Percentiles rank a stretch among this genome's conserved stretches.
phyloP scores from a whole-genome alignment of 108 stramenopile genomes.

The Nitzschia putrida region DNA sequence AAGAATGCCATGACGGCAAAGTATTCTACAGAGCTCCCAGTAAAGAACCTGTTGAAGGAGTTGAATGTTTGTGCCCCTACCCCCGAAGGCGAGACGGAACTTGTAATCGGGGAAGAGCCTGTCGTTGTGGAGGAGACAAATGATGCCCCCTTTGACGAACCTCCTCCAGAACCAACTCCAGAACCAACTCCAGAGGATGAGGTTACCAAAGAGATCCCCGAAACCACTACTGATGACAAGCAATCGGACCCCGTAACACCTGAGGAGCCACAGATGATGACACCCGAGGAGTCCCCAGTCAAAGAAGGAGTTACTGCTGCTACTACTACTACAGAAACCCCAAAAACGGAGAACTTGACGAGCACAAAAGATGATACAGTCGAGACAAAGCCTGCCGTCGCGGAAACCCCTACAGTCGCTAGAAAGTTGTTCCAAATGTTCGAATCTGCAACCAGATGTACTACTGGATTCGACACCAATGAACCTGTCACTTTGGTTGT shows the following conservation, averaged over 20 bases:
- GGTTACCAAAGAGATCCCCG: background rate
- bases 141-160: slow-evolving; percentile 4
- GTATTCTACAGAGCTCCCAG: slow-evolving; percentile 6
- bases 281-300: background rate
- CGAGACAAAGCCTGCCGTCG: background rate
- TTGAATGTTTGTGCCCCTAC: slow-evolving; percentile 2
- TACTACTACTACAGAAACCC: background rate
- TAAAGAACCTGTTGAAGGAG: slow-evolving; percentile 11
- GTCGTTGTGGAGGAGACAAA: no score
- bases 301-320: background rate
- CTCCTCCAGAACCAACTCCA: background rate
- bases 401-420: background rate
- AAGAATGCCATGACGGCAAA: background rate
- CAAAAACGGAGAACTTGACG: background rate
- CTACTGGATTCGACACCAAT: background rate
- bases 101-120: background rate
- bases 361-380: background rate
- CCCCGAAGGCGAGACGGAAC: background rate
- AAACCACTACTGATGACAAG: background rate
- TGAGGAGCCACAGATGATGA: background rate
- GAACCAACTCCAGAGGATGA: background rate
- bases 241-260: no score
- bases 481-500: slow-evolving; percentile 4
- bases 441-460: slow-evolving; percentile 6
- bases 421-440: background rate